Evolutionary conservation across 768 basidiomycete genomes (phyloP).

Genomic region (Lactarius vividus): DNA sequence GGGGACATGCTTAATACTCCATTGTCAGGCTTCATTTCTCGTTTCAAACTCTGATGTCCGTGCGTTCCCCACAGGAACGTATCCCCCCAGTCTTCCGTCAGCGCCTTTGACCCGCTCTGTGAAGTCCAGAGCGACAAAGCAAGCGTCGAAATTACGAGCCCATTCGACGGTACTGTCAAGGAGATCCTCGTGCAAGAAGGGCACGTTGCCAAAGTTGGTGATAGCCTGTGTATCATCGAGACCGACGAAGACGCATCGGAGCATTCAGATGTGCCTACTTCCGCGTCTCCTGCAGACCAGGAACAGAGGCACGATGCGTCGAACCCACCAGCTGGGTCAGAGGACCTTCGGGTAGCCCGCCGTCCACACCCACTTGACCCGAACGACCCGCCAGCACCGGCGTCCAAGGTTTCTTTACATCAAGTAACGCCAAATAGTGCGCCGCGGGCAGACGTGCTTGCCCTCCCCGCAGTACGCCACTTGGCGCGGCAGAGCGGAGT

Average conservation of each 20-base stretch:
- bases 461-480: conserved; percentile 75
- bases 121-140: conserved; percentile 92
- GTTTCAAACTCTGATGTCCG: neutral
- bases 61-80: conserved; percentile 53
- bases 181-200: conserved; percentile 77
- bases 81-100: conserved; percentile 47
- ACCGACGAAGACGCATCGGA: conserved; percentile 57
- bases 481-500: conserved; percentile 66
- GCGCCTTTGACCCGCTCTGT: conserved; percentile 70
- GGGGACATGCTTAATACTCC: neutral
- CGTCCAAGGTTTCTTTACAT: neutral
- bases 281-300: neutral
- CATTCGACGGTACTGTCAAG: conserved; percentile 73
- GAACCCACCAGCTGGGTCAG: neutral
- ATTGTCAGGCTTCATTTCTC: neutral
- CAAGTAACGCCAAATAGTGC: conserved; percentile 13
- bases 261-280: conserved; percentile 26
- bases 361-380: conserved; percentile 67
- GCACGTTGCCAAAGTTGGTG: conserved; percentile 79
- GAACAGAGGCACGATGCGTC: neutral
- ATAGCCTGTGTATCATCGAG: conserved; percentile 75
- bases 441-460: conserved; percentile 46
- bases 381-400: conserved; percentile 34
- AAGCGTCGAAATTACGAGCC: conserved; percentile 86
- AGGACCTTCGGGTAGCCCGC: conserved; percentile 22